Evolutionary conservation across 148 eudicot genomes (phyloP), one percentile per base, ranked within the genome.

Genomic region (Silene latifolia): DNA sequence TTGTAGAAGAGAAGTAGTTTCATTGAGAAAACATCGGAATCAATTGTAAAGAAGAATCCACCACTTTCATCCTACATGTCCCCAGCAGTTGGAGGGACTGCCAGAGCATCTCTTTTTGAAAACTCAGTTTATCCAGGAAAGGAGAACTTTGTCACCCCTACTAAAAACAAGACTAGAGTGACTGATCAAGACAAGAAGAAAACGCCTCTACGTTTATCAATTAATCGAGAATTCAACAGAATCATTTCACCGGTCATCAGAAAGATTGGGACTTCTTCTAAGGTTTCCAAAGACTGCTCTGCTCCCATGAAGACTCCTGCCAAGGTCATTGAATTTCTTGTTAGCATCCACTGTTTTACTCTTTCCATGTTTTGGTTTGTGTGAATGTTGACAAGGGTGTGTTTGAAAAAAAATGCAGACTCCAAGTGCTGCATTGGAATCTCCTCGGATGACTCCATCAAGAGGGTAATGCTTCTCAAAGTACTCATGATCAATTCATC

Each of bases 231-330:
- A 67, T 23, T 76, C 4, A 82, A 85, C 69, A 84, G 82, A 75
- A 44, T 82, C 12, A 75, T 80, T 1, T 63, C 78, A 27, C 80
- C 82, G 9, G 87, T 76, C 18, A 79, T 78, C 54, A 80, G 80
- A 77, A 88, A 81, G 73, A 77, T 72, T 63, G 88, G 85, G 64
- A 85, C 81, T 79, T 81, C 87, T 74, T 79, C 69, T 2, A 81
- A 81, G 72, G 74, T 77, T 70, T 77, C 83, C 70, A 82, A 86
- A 75, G 77, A 76, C 62, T 86, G 75, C 69, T 63, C 79, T 48
- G 86, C 94, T 60, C 90, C 91, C 70, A 74, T 79, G 18, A 86
- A 65, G 73, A 87, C 91, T 82, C 91, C 91, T 24, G 29, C 72
- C 5, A 81, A 68, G 90, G 89, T 80, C 25, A 0, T 5, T 1